Conservation (phyloP, 352 stramenopile genomes). For the Phytophthora agathidicida region DNA sequence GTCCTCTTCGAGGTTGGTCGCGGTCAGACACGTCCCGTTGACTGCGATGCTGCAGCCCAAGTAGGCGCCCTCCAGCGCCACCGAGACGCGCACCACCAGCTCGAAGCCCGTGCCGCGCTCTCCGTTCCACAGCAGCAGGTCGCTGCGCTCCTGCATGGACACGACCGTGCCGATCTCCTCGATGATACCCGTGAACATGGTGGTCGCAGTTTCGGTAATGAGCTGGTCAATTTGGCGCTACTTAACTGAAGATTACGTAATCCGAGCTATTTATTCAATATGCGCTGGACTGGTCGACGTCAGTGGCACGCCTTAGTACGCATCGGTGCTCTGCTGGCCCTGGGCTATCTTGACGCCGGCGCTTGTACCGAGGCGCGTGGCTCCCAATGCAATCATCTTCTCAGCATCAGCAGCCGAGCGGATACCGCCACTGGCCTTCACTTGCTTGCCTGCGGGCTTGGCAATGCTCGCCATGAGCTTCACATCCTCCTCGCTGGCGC, state of each 20-base stretch:
- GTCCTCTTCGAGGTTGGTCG: slow-evolving; percentile 89
- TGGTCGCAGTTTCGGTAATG: slow-evolving; percentile 22
- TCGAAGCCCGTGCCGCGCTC: slow-evolving; percentile 89
- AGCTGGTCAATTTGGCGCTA: background rate
- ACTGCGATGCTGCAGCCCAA: slow-evolving; percentile 96
- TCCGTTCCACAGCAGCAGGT: slow-evolving; percentile 97
- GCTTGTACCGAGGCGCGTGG: slow-evolving; percentile 73
- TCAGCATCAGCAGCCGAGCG: slow-evolving; percentile 66
- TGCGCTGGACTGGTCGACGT: too few relatives aligned
- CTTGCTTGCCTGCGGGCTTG: slow-evolving; percentile 62
- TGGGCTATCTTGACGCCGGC: slow-evolving; percentile 71
- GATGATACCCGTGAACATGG: slow-evolving; percentile 98
- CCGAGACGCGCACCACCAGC: slow-evolving; percentile 79
- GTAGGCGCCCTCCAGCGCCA: slow-evolving; percentile 89
- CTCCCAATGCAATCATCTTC: slow-evolving; percentile 75
- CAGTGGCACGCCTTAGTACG: slow-evolving; percentile 23
- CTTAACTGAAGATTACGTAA: slow-evolving; percentile 9
- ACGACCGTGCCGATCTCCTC: slow-evolving; percentile 98
- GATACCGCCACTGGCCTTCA: slow-evolving; percentile 87
- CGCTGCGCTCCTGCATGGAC: slow-evolving; percentile 88
- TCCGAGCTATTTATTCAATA: too few relatives aligned
- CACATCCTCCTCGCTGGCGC: slow-evolving; percentile 80
- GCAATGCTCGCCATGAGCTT: slow-evolving; percentile 73
- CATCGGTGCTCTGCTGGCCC: slow-evolving; percentile 35
- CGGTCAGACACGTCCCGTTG: slow-evolving; percentile 98